A percentile compares a stretch with the other conserved stretches of the same genome.
Evolutionary conservation across 2,329 filamentous ascomycete genomes (phyloP).

Genomic region (Colletotrichum tabaci): DNA sequence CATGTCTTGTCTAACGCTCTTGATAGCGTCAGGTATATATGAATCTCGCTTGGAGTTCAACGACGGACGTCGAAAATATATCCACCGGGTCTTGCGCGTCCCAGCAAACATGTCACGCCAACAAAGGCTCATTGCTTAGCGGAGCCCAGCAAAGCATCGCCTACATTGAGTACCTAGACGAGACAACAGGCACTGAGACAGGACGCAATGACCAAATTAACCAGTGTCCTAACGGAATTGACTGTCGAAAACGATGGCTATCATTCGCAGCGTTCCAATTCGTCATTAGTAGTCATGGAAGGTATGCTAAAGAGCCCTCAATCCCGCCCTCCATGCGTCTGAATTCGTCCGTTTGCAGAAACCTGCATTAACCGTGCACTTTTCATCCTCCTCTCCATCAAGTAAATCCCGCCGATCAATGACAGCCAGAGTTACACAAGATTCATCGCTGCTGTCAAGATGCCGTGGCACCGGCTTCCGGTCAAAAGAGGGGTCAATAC

Average conservation of each 20-base stretch:
- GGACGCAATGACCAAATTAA: neutral
- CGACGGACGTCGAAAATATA: neutral
- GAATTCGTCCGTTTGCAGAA: too few relatives aligned
- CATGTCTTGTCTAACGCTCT: conserved; percentile 19
- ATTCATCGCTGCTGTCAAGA: conserved; percentile 29
- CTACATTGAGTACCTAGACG: neutral
- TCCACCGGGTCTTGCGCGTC: neutral
- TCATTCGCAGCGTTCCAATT: neutral
- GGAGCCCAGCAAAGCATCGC: neutral
- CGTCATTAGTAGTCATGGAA: neutral
- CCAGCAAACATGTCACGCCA: neutral
- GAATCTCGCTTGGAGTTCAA: conserved; percentile 5
- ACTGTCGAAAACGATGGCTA: neutral
- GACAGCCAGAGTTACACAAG: neutral
- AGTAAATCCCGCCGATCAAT: neutral
- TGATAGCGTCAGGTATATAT: neutral
- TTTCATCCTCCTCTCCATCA: neutral
- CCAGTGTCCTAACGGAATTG: too few relatives aligned
- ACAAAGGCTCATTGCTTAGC: too few relatives aligned
- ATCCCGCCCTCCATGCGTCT: neutral
- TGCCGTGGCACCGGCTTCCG: conserved; percentile 30
- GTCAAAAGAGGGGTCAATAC: conserved; percentile 12
- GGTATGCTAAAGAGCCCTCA: neutral
- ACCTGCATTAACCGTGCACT: neutral
- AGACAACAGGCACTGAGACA: neutral